These are phyloP conservation scores for Didymella sp. DNA, from an alignment of 2,329 filamentous ascomycete genomes.

Conservation along the genomic window DNA sequence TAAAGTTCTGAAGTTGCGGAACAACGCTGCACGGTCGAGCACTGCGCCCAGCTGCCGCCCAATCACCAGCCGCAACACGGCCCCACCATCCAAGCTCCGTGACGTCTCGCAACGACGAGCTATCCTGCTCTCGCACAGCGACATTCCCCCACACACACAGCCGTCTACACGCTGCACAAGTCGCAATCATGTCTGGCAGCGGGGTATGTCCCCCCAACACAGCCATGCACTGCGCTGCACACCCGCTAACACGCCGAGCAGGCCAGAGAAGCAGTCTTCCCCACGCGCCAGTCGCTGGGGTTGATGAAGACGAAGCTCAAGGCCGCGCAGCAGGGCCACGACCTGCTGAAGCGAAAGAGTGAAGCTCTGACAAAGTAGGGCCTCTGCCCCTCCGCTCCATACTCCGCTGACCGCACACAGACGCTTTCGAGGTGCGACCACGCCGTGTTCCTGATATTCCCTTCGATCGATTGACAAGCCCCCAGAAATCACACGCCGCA, in stretches of 20 bases:
- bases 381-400: no score
- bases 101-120: not conserved
- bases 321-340: slow-evolving; percentile 78
- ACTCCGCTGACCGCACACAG: slow-evolving; percentile 57
- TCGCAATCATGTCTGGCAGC: slow-evolving; percentile 60
- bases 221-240: not conserved
- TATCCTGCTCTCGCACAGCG: not conserved
- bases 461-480: slow-evolving; percentile 9
- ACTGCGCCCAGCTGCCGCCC: not conserved
- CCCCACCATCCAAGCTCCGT: slow-evolving; percentile 19
- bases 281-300: slow-evolving; percentile 94
- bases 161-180: slow-evolving; percentile 14
- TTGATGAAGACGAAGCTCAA: slow-evolving; percentile 99
- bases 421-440: slow-evolving; percentile 79
- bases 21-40: not conserved
- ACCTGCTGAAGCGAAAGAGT: slow-evolving; percentile 94
- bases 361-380: slow-evolving; percentile 96
- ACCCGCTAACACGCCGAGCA: slow-evolving; percentile 53
- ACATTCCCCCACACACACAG: no score
- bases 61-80: not conserved
- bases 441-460: slow-evolving; percentile 11
- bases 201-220: slow-evolving; percentile 50
- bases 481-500: slow-evolving; percentile 87
- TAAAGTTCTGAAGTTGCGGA: slow-evolving; percentile 9
- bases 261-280: slow-evolving; percentile 96